These are phyloP conservation scores for Serendipita sp. DNA, from an alignment of 768 basidiomycete species.

Conservation along the genomic window DNA sequence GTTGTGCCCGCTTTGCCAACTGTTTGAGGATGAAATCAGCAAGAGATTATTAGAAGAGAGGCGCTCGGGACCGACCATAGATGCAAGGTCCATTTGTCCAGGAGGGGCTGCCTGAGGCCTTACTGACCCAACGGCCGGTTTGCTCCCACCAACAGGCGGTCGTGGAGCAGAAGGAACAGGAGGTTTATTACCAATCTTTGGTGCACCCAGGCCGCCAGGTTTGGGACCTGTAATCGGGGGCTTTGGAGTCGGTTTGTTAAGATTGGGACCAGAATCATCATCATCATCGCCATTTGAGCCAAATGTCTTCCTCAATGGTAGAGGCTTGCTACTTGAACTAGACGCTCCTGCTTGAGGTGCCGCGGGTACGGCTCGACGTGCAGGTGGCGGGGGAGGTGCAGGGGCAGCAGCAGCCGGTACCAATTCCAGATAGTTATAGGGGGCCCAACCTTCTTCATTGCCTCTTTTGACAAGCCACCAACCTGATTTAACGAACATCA, in stretches of 20 bases:
- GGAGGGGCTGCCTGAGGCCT: conserved; percentile 31
- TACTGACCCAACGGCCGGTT: conserved; percentile 26
- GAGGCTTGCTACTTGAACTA: conserved; percentile 21
- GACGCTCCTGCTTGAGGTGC: conserved; percentile 26
- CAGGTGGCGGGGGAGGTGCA: conserved; percentile 49
- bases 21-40: conserved; percentile 16
- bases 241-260: conserved; percentile 32
- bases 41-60: neutral
- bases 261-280: conserved; percentile 16
- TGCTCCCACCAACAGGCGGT: conserved; percentile 25
- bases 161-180: conserved; percentile 43
- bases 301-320: conserved; percentile 11
- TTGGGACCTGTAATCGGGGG: conserved; percentile 38
- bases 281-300: conserved; percentile 10
- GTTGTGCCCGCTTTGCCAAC: conserved; percentile 65
- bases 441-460: conserved; percentile 82
- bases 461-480: conserved; percentile 95
- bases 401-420: conserved; percentile 51
- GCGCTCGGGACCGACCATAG: conserved; percentile 40
- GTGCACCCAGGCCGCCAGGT: conserved; percentile 20
- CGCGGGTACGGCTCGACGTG: conserved; percentile 26
- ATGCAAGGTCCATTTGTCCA: conserved; percentile 67
- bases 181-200: conserved; percentile 40
- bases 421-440: conserved; percentile 80
- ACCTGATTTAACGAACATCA: conserved; percentile 20